Evolutionary conservation across 1,284 basidiomycete genomes (phyloP).

Genomic region (Malassezia restricta): DNA sequence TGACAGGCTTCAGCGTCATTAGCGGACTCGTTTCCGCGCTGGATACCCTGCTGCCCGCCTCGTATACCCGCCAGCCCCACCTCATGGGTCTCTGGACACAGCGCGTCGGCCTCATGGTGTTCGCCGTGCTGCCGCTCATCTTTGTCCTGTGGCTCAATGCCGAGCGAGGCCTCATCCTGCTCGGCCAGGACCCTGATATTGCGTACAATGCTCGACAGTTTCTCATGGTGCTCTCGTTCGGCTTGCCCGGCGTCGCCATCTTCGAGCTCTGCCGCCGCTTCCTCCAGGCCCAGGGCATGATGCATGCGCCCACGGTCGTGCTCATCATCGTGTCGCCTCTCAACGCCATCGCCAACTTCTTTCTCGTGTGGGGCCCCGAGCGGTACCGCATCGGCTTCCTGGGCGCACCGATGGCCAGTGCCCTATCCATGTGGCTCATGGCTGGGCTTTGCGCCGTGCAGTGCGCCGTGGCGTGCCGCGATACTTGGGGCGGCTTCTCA

Average conservation of each 20-base stretch:
- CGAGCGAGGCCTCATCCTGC: slow-evolving; percentile 61
- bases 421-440: slow-evolving; percentile 75
- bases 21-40: slow-evolving; percentile 65
- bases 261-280: slow-evolving; percentile 35
- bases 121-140: slow-evolving; percentile 23
- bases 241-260: slow-evolving; percentile 71
- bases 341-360: slow-evolving; percentile 70
- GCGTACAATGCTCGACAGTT: slow-evolving; percentile 62
- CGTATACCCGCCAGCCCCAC: slow-evolving; percentile 74
- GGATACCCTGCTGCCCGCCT: slow-evolving; percentile 76
- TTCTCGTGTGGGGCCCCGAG: slow-evolving; percentile 54
- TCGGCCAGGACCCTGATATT: slow-evolving; percentile 77
- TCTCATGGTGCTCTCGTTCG: slow-evolving; percentile 63
- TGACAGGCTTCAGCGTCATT: slow-evolving; percentile 40
- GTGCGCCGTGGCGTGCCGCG: slow-evolving; percentile 54
- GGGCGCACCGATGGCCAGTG: slow-evolving; percentile 80
- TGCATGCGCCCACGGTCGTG: slow-evolving; percentile 73
- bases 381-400: slow-evolving; percentile 64
- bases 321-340: slow-evolving; percentile 72
- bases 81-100: slow-evolving; percentile 82
- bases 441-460: slow-evolving; percentile 46
- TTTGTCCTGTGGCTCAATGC: slow-evolving; percentile 60
- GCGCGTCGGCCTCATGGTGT: slow-evolving; percentile 59
- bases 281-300: slow-evolving; percentile 54
- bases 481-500: slow-evolving; percentile 70